These are phyloP conservation scores for Eucalyptus tenuipes DNA, from an alignment of 345 rosid genomes.

Conservation along the genomic window DNA sequence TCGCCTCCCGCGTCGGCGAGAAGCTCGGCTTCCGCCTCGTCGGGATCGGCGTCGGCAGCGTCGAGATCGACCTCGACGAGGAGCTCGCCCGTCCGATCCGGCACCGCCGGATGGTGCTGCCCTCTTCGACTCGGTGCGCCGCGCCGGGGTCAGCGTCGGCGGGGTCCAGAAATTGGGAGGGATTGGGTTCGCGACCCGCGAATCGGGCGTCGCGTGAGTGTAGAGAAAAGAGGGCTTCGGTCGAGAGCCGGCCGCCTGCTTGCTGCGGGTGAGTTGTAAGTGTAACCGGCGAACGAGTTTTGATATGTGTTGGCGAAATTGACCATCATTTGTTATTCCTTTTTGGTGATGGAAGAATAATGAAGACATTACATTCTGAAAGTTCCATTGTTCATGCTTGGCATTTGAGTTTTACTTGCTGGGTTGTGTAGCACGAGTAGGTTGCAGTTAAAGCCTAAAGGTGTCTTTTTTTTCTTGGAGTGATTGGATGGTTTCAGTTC, in stretches of 20 bases:
- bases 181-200: neutral
- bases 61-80: constrained; percentile 43
- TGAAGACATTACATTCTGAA: neutral
- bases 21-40: constrained; percentile 55
- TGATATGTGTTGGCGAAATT: neutral
- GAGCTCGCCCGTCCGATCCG: constrained; percentile 66
- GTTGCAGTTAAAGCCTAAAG: neutral
- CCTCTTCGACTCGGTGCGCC: constrained; percentile 75
- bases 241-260: neutral
- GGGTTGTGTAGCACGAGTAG: neutral
- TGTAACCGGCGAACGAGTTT: neutral
- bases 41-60: constrained; percentile 46
- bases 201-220: neutral
- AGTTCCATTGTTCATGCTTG: neutral
- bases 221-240: neutral
- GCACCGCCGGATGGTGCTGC: constrained; percentile 50
- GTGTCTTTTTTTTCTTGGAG: neutral
- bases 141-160: constrained; percentile 51
- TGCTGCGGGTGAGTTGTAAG: neutral
- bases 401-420: neutral
- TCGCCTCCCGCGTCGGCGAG: constrained; percentile 84
- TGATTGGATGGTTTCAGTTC: neutral
- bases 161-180: constrained; percentile 48
- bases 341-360: neutral
- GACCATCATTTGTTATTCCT: neutral